Conservation (phyloP, 176 grass and related monocot genomes). For the Bromus sterilis region DNA sequence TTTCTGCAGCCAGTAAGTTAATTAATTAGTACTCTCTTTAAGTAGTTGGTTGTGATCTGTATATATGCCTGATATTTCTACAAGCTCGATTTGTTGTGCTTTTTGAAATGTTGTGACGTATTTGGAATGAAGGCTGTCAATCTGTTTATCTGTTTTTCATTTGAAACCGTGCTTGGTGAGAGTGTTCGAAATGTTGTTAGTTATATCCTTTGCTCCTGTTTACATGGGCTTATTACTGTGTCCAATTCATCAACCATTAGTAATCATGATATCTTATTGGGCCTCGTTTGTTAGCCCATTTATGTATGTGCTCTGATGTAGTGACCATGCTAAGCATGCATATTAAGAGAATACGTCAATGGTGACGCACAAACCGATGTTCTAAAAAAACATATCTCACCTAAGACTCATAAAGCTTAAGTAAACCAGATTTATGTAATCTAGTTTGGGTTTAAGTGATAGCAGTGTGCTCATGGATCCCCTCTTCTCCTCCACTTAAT, state of each 20-base stretch:
- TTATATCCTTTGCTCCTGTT: too few relatives aligned
- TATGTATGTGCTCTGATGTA: not conserved
- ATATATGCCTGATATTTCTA: too few relatives aligned
- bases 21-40: too few relatives aligned
- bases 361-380: not conserved
- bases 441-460: not conserved
- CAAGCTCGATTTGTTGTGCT: too few relatives aligned
- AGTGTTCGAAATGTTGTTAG: too few relatives aligned
- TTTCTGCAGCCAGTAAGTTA: too few relatives aligned
- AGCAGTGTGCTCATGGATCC: constrained; percentile 10
- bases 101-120: too few relatives aligned
- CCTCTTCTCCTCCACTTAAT: constrained; percentile 38
- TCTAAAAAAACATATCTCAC: not conserved
- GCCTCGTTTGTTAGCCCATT: not conserved
- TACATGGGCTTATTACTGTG: not conserved
- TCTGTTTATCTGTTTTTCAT: too few relatives aligned
- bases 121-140: too few relatives aligned
- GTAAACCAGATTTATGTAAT: not conserved
- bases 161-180: too few relatives aligned
- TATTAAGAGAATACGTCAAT: not conserved
- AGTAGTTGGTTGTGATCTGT: too few relatives aligned
- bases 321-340: not conserved
- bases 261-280: not conserved
- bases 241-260: not conserved
- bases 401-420: not conserved